Conservation (phyloP, 768 basidiomycete species). For the Hericium coralloides region DNA sequence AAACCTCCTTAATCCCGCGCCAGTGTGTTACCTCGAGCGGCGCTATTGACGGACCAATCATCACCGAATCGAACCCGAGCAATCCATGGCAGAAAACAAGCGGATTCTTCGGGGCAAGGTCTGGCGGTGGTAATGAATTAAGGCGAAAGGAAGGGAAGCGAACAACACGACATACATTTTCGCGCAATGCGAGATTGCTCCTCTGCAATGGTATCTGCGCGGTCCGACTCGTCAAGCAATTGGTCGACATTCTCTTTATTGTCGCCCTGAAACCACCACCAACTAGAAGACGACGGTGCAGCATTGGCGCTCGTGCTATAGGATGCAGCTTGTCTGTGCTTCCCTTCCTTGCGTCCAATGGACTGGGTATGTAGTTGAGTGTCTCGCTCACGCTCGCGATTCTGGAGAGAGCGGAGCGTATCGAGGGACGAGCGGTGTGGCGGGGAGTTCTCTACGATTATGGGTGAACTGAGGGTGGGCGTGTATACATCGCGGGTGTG, state of each 20-base stretch:
- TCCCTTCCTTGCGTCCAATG: neutral
- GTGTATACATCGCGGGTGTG: constrained; percentile 16
- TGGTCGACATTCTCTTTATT: constrained; percentile 35
- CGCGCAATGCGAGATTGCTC: constrained; percentile 36
- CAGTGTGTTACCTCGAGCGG: constrained; percentile 89
- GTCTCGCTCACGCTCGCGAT: neutral
- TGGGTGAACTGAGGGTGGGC: constrained; percentile 25
- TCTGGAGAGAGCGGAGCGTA: constrained; percentile 40
- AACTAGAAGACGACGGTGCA: constrained; percentile 16
- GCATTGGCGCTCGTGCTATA: neutral
- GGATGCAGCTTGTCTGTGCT: neutral
- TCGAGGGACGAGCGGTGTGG: constrained; percentile 46
- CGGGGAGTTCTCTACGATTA: constrained; percentile 25
- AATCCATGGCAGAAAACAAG: constrained; percentile 95
- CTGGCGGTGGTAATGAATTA: constrained; percentile 27
- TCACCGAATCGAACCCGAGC: constrained; percentile 81
- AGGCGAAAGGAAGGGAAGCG: neutral
- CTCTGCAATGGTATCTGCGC: constrained; percentile 36
- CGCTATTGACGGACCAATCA: constrained; percentile 66
- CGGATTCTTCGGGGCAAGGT: constrained; percentile 73
- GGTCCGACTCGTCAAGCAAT: constrained; percentile 45
- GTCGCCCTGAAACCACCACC: constrained; percentile 46
- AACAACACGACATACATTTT: constrained; percentile 45
- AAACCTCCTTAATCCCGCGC: constrained; percentile 91
- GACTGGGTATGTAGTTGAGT: neutral